Evolutionary conservation across 192 early-diverging fungal species (phyloP).

Genomic region (Cetraspora pellucida): DNA sequence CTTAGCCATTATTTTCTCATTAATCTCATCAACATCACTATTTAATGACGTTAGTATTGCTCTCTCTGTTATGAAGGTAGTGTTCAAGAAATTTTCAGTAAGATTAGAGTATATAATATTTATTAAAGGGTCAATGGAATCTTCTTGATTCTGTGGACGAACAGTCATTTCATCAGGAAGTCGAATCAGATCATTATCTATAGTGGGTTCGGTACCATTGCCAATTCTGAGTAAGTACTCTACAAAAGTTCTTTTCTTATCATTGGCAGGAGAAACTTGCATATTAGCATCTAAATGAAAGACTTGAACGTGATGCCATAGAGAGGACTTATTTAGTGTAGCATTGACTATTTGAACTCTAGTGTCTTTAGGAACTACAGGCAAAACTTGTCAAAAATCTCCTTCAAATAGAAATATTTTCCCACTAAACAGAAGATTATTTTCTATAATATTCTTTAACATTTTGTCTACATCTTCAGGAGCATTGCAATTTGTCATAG

Average conservation of each 20-base stretch:
- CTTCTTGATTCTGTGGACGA: background rate
- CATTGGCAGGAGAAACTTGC: conserved; percentile 6
- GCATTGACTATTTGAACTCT: conserved; percentile 24
- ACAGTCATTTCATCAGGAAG: background rate
- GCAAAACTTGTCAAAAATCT: conserved; percentile 34
- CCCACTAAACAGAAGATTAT: background rate
- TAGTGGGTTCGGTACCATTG: background rate
- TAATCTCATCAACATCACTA: conserved; percentile 33
- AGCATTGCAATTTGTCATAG: background rate
- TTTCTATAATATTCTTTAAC: background rate
- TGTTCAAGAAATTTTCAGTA: background rate
- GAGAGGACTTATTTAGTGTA: conserved; percentile 19
- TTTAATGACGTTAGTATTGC: conserved; percentile 33
- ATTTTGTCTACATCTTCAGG: background rate
- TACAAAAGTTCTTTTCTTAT: background rate
- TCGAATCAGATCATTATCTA: background rate
- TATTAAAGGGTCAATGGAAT: background rate
- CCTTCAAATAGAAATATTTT: conserved; percentile 22
- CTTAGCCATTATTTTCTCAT: background rate
- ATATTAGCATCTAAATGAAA: conserved; percentile 36
- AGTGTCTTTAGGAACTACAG: conserved; percentile 22
- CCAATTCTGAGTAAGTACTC: conserved; percentile 9
- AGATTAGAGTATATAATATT: conserved; percentile 32
- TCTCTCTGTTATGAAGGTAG: background rate
- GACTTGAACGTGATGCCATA: conserved; percentile 35